phyloP scores from a whole-genome alignment of 1,139 yeast genomes.

The Wickerhamiella infanticola region DNA sequence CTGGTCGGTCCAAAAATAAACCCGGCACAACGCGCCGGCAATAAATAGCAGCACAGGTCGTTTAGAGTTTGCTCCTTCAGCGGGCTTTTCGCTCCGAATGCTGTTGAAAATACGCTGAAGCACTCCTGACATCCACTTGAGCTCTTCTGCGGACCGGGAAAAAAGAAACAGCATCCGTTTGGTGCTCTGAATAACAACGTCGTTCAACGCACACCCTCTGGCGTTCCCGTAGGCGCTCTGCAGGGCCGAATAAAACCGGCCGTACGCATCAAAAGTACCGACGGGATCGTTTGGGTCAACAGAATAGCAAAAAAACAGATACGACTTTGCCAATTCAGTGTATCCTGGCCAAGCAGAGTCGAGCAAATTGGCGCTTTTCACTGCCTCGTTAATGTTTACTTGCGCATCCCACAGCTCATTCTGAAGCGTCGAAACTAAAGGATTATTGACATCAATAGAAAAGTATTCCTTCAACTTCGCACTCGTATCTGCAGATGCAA shows the following conservation, averaged over 20 bases:
- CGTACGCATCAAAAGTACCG: constrained; percentile 44
- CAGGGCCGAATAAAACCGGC: constrained; percentile 37
- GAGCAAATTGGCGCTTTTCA: constrained; percentile 27
- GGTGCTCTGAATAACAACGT: constrained; percentile 24
- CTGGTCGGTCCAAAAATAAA: constrained; percentile 46
- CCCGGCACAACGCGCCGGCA: constrained; percentile 43
- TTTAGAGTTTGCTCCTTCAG: constrained; percentile 26
- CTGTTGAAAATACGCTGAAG: constrained; percentile 48
- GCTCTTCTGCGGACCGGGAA: constrained; percentile 22
- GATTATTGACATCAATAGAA: constrained; percentile 16
- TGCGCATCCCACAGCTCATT: constrained; percentile 19
- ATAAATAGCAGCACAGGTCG: constrained; percentile 39
- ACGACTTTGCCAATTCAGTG: constrained; percentile 35
- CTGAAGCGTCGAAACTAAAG: constrained; percentile 23
- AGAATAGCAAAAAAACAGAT: constrained; percentile 37
- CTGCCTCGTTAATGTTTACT: constrained; percentile 17
- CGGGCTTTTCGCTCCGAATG: constrained; percentile 42
- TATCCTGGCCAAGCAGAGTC: constrained; percentile 40
- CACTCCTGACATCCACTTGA: constrained; percentile 41
- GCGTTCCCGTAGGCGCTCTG: constrained; percentile 44
- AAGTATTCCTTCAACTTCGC: constrained; percentile 16
- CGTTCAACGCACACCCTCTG: constrained; percentile 37
- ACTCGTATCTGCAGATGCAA: constrained; percentile 6
- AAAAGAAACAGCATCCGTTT: constrained; percentile 1
- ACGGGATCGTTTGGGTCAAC: constrained; percentile 44